Evolutionary conservation across 345 rosid genomes (phyloP).

Genomic region (Eucalyptus tenuipes): DNA sequence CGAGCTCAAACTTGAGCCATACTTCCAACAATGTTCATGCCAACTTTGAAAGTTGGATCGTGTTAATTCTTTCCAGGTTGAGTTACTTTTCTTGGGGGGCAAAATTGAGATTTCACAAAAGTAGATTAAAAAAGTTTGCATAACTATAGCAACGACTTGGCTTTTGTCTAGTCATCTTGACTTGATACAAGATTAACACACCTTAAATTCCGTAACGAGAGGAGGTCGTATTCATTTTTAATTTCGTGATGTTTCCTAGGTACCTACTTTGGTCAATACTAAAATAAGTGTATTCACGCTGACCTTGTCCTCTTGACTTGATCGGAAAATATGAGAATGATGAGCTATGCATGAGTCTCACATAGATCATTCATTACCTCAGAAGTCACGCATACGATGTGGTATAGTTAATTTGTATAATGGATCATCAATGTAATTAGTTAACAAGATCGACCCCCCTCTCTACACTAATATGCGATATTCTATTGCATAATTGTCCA

Average conservation of each 20-base stretch:
- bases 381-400: not conserved
- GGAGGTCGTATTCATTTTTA: not conserved
- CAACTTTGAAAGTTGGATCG: not conserved
- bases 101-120: not conserved
- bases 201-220: not conserved
- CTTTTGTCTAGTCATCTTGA: not conserved
- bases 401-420: not conserved
- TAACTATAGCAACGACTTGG: not conserved
- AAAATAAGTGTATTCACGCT: not conserved
- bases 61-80: not conserved
- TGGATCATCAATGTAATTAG: not conserved
- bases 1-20: not conserved
- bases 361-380: not conserved
- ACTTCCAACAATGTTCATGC: not conserved
- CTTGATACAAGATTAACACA: not conserved
- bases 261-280: not conserved
- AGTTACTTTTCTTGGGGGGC: not conserved
- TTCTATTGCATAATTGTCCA: not conserved
- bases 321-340: not conserved
- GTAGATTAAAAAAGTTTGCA: not conserved
- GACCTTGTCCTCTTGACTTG: not conserved
- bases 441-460: not conserved
- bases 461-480: not conserved
- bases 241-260: not conserved
- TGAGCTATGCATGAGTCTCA: not conserved